These are phyloP conservation scores for Pseudocercospora macadamiae DNA, from an alignment of 2,329 filamentous ascomycete species.

Conservation along the genomic window DNA sequence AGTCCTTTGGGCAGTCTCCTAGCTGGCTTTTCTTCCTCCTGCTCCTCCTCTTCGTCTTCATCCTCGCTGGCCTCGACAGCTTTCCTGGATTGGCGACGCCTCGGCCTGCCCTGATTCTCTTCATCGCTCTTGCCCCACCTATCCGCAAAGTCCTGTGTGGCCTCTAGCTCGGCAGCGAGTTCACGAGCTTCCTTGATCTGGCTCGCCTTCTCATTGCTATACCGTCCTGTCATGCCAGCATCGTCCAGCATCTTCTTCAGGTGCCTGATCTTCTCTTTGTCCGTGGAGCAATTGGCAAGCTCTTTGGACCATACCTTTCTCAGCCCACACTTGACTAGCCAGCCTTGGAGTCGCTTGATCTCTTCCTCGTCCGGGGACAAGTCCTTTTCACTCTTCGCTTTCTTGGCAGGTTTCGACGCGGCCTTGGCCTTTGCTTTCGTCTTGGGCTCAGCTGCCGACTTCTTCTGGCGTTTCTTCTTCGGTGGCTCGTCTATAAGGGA, in stretches of 20 bases:
- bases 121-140: slow-evolving; percentile 65
- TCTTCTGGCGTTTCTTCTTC: slow-evolving; percentile 57
- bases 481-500: slow-evolving; percentile 76
- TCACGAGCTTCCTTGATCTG: slow-evolving; percentile 88
- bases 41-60: slow-evolving; percentile 20
- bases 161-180: slow-evolving; percentile 79
- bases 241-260: slow-evolving; percentile 78
- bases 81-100: slow-evolving; percentile 11
- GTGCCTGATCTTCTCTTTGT: slow-evolving; percentile 79
- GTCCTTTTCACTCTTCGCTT: slow-evolving; percentile 36
- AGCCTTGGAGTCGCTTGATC: slow-evolving; percentile 84
- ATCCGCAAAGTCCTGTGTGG: slow-evolving; percentile 78
- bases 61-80: slow-evolving; percentile 16
- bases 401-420: slow-evolving; percentile 35
- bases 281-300: slow-evolving; percentile 73
- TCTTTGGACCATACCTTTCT: slow-evolving; percentile 90
- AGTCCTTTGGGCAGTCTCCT: slow-evolving; percentile 37
- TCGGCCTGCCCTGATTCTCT: slow-evolving; percentile 17
- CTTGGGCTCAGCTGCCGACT: slow-evolving; percentile 36
- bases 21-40: slow-evolving; percentile 18
- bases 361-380: slow-evolving; percentile 70
- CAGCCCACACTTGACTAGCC: slow-evolving; percentile 86
- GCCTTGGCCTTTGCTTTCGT: slow-evolving; percentile 47
- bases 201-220: slow-evolving; percentile 78
- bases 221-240: slow-evolving; percentile 84